Base-by-base conservation (phyloP, 164 flowering plant genomes). In the Stephania japonica region DNA sequence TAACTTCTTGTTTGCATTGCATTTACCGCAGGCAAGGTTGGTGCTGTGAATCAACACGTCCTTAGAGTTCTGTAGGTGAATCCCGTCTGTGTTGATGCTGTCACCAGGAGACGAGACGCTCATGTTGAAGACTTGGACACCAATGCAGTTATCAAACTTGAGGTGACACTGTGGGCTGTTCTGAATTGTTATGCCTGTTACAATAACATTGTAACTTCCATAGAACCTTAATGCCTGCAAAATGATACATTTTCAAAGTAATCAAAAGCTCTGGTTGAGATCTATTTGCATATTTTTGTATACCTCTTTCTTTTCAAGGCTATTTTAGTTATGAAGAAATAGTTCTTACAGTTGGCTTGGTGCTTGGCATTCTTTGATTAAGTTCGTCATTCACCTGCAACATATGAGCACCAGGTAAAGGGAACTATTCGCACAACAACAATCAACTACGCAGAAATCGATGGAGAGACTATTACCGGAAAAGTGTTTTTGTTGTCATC, bases 31-130 rank as follows among this genome's bases (percentile, higher is more conserved):
- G 24, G 91, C 86, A 47, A 90, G 80, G 69, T 72, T 82, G 49
- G 80, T 72, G 69, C 75, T 75, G 65, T 76, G 79, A 68, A 90
- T 86, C 65, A 73, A 70, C 38, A 86, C 95, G 67, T 86, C 81
- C 70, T 81, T 76, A 50, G 90, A 82, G 78, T 85, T 83, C 73
- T 88, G 87, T n/a, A 91, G 83, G 79, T 91, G 96, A 68, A 91
- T 91, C 61, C 96, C 93, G 38, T 91, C 96, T 6, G 96, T 91
- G 78, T 91, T 86, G 42, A 85, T 89, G 74, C 91, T 88, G 74
- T 86, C 78, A 1, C 85, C 89, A 0, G 96, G 96, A 2, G 93
- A 89, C 44, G 86, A 78, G 38, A 84, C 41, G 19, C 24, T 79
- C 27, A 88, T 65, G n/a, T 71, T 73, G 47, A 42, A 77, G 41